Conservation (phyloP, 805 yeast species). For the Priceomyces medius region DNA sequence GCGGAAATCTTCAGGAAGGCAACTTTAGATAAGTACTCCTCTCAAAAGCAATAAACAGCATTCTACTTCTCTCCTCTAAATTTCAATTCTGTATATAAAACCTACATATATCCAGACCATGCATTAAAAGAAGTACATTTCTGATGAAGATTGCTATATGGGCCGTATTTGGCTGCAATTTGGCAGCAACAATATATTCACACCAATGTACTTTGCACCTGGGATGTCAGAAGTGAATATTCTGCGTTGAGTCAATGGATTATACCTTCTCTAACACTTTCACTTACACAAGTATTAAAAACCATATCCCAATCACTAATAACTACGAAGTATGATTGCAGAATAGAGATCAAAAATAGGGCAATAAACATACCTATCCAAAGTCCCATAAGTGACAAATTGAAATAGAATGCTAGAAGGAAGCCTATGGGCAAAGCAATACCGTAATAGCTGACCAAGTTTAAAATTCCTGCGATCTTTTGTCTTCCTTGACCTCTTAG, state of each 20-base stretch:
- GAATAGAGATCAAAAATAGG: slow-evolving; percentile 37
- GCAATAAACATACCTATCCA: slow-evolving; percentile 51
- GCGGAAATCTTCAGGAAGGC: too few species aligned
- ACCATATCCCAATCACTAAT: slow-evolving; percentile 44
- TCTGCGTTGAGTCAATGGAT: too few species aligned
- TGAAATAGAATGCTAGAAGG: slow-evolving; percentile 40
- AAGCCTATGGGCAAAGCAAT: slow-evolving; percentile 51
- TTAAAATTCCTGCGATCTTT: slow-evolving; percentile 53
- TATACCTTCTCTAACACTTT: slow-evolving; percentile 37
- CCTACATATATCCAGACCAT: too few species aligned
- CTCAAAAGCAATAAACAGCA: too few species aligned
- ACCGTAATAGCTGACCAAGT: slow-evolving; percentile 46
- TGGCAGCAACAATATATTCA: too few species aligned
- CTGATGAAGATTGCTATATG: neutral
- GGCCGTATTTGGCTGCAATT: slow-evolving; percentile 29
- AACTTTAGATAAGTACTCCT: too few species aligned
- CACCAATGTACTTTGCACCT: too few species aligned
- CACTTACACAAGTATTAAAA: slow-evolving; percentile 40
- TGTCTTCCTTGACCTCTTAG: slow-evolving; percentile 61
- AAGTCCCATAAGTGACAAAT: slow-evolving; percentile 43
- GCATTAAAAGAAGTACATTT: too few species aligned
- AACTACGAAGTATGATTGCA: slow-evolving; percentile 41
- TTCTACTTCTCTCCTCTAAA: too few species aligned
- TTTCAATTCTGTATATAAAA: too few species aligned
- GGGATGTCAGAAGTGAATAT: too few species aligned